Evolutionary conservation across 768 basidiomycete species (phyloP).

Genomic region (Agrocybe chaxingu): DNA sequence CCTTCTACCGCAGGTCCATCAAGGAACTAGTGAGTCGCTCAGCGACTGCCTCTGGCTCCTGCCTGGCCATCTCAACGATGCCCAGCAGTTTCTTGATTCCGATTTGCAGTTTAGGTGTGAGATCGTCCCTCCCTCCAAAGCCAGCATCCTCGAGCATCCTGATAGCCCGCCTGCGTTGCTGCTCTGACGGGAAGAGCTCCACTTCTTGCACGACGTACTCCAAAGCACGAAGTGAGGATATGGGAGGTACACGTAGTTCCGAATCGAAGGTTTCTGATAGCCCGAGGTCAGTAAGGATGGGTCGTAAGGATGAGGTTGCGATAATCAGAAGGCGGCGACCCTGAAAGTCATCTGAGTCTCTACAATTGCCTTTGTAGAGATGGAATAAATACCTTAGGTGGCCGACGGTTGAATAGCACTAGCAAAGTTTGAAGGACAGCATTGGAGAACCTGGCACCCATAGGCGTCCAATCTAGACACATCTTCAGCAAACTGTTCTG

Average conservation of each 20-base stretch:
- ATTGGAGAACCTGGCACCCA: conserved; percentile 97
- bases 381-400: conserved; percentile 71
- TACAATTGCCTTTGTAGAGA: neutral
- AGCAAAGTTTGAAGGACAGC: conserved; percentile 86
- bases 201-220: conserved; percentile 78
- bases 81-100: conserved; percentile 94
- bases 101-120: conserved; percentile 58
- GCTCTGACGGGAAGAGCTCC: conserved; percentile 60
- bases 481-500: neutral
- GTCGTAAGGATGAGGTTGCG: conserved; percentile 86
- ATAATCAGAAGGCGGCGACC: conserved; percentile 89
- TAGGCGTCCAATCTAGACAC: conserved; percentile 87
- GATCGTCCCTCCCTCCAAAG: conserved; percentile 45
- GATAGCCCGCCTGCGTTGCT: conserved; percentile 58
- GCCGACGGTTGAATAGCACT: conserved; percentile 83
- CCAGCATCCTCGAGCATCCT: conserved; percentile 72
- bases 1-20: conserved; percentile 43
- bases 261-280: conserved; percentile 88
- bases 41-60: conserved; percentile 84
- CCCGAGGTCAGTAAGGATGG: conserved; percentile 85
- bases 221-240: conserved; percentile 68
- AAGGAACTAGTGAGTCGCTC: conserved; percentile 65
- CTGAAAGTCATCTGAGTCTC: conserved; percentile 34
- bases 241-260: conserved; percentile 79
- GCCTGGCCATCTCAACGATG: conserved; percentile 93